phyloP scores from a whole-genome alignment of 169 alveolate genomes.

The Perkinsus chesapeaki region DNA sequence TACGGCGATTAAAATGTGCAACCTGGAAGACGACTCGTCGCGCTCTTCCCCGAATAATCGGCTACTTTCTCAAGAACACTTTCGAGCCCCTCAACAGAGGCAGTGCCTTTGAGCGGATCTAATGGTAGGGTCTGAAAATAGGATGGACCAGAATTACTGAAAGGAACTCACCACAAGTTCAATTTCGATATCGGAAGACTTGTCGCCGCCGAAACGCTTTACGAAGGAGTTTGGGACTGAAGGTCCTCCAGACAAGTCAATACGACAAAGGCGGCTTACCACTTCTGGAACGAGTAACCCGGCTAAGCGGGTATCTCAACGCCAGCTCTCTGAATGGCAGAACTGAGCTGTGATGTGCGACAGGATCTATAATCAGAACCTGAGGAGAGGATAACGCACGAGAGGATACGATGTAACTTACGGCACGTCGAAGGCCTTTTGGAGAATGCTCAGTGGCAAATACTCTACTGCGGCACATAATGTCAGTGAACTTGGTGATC shows the following conservation, averaged over 20 bases:
- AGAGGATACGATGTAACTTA: not conserved
- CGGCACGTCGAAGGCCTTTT: not conserved
- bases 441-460: not conserved
- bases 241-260: not conserved
- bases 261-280: not conserved
- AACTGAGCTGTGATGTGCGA: conserved; percentile 35
- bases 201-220: not conserved
- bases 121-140: not conserved
- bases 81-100: not conserved
- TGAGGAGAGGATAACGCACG: not conserved
- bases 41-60: not conserved
- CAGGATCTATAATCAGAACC: conserved; percentile 26
- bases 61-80: not conserved
- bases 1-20: not conserved
- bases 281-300: not conserved
- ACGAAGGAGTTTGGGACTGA: not conserved
- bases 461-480: conserved; percentile 2
- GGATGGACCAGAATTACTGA: not conserved
- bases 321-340: conserved; percentile 34
- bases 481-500: conserved; percentile 15
- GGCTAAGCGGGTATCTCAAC: not conserved
- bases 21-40: not conserved
- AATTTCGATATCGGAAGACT: not conserved
- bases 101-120: not conserved
- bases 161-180: not conserved